These are phyloP conservation scores for Fusarium tuaranense DNA, from an alignment of 2,329 filamentous ascomycete species.

Conservation along the genomic window DNA sequence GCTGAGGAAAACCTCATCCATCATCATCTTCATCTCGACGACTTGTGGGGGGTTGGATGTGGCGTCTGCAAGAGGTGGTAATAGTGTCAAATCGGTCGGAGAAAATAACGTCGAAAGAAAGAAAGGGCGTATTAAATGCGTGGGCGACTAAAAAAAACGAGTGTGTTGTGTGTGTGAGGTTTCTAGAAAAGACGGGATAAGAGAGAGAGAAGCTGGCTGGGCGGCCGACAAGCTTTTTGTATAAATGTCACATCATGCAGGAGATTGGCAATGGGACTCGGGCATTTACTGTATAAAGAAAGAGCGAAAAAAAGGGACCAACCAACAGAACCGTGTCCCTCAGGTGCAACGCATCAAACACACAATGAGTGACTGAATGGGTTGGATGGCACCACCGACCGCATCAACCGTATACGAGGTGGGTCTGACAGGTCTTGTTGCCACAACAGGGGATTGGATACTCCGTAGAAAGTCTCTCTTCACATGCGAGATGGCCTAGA, in stretches of 20 bases:
- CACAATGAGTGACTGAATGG: not conserved
- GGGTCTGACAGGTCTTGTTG: not conserved
- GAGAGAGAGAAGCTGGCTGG: not conserved
- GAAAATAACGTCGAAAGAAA: not conserved
- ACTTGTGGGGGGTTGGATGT: not conserved
- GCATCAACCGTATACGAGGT: conserved; percentile 4
- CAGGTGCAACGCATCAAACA: not conserved
- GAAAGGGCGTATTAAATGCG: not conserved
- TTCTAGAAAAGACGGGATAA: not conserved
- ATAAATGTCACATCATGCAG: conserved; percentile 3
- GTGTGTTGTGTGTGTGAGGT: not conserved
- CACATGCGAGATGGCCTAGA: not conserved
- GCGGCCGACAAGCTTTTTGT: conserved; percentile 5
- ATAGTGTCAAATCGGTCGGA: not conserved
- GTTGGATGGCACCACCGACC: conserved; percentile 2
- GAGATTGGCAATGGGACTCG: not conserved
- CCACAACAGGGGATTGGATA: not conserved
- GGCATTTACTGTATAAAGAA: not conserved
- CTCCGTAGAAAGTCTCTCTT: not conserved
- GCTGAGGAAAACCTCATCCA: not conserved
- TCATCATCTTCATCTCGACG: not conserved
- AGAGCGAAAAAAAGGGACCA: not conserved
- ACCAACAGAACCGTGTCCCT: not conserved
- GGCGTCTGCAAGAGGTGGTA: not conserved
- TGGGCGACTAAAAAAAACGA: not conserved